Conservation (phyloP, 345 rosid species). For the Boechera divaricarpa region DNA sequence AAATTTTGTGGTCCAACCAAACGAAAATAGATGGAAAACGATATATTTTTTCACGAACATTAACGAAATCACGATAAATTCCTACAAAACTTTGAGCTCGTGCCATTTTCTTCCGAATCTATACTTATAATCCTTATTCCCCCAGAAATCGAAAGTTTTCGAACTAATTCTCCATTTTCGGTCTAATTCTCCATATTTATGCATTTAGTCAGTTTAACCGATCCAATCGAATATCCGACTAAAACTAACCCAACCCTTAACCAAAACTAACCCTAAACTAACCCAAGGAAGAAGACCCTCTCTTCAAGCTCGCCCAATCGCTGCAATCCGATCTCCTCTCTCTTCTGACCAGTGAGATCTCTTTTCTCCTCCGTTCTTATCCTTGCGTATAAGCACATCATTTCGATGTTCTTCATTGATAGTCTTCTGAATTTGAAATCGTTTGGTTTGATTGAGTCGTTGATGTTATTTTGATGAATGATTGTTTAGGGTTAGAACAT, state of each 20-base stretch:
- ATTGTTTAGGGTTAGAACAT: not conserved
- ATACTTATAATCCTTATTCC: too few species aligned
- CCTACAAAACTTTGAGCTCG: too few species aligned
- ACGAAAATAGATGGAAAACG: not conserved
- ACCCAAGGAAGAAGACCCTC: slow-evolving; percentile 65
- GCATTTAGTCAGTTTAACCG: too few species aligned
- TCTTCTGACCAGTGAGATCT: slow-evolving; percentile 48
- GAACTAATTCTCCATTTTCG: too few species aligned
- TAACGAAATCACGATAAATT: too few species aligned
- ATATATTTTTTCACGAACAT: too few species aligned
- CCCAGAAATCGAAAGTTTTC: too few species aligned
- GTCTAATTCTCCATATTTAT: too few species aligned
- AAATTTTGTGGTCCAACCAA: not conserved
- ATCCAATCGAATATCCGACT: too few species aligned
- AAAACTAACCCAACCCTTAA: too few species aligned
- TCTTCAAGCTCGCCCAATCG: slow-evolving; percentile 64
- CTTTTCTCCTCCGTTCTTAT: slow-evolving; percentile 6
- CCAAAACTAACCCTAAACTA: too few species aligned
- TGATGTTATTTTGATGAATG: not conserved
- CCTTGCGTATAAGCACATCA: not conserved
- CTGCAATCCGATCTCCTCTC: slow-evolving; percentile 55
- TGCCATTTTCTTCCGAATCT: too few species aligned
- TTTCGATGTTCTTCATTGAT: not conserved
- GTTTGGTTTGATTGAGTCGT: slow-evolving; percentile 9
- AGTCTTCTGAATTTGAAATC: not conserved